Evolutionary conservation across 2,329 filamentous ascomycete species (phyloP).

Genomic region (Lojkania enalia): DNA sequence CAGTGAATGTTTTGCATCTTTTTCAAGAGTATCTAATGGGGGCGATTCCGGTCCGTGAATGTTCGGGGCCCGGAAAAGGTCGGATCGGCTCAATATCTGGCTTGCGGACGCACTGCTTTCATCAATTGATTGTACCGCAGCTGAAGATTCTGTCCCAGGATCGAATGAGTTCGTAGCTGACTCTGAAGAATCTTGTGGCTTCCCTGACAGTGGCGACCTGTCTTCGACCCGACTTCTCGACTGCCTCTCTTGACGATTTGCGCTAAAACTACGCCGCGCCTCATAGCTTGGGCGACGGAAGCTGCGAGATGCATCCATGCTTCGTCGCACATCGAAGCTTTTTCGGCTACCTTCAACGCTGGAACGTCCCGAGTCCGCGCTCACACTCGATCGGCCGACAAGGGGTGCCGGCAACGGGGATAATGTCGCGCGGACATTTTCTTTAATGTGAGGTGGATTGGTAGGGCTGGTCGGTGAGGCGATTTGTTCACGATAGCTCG

Average conservation of each 20-base stretch:
- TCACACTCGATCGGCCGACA: slow-evolving; percentile 42
- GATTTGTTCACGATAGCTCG: slow-evolving; percentile 13
- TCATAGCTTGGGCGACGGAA: slow-evolving; percentile 47
- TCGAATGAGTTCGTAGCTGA: slow-evolving; percentile 76
- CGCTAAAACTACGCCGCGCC: slow-evolving; percentile 65
- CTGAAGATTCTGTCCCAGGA: slow-evolving; percentile 72
- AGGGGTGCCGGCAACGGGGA: slow-evolving; percentile 44
- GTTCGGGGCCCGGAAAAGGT: slow-evolving; percentile 82
- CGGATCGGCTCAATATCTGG: slow-evolving; percentile 84
- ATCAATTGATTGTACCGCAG: slow-evolving; percentile 64
- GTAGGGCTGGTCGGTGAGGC: slow-evolving; percentile 23
- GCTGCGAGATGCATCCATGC: slow-evolving; percentile 56
- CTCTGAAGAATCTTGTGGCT: slow-evolving; percentile 67
- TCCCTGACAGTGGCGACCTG: slow-evolving; percentile 53
- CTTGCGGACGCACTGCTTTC: slow-evolving; percentile 81
- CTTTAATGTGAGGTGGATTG: slow-evolving; percentile 35
- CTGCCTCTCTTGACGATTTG: slow-evolving; percentile 52
- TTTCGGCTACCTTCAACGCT: slow-evolving; percentile 40
- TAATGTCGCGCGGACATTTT: slow-evolving; percentile 50
- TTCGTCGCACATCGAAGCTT: slow-evolving; percentile 47
- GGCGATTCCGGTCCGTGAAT: slow-evolving; percentile 47
- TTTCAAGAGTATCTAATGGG: slow-evolving; percentile 27
- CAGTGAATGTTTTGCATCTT: slow-evolving; percentile 35
- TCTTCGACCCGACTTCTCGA: slow-evolving; percentile 56
- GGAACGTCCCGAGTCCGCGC: slow-evolving; percentile 48